phyloP scores from a whole-genome alignment of 2,329 filamentous ascomycete genomes.

The Penicillium psychrosexuale region DNA sequence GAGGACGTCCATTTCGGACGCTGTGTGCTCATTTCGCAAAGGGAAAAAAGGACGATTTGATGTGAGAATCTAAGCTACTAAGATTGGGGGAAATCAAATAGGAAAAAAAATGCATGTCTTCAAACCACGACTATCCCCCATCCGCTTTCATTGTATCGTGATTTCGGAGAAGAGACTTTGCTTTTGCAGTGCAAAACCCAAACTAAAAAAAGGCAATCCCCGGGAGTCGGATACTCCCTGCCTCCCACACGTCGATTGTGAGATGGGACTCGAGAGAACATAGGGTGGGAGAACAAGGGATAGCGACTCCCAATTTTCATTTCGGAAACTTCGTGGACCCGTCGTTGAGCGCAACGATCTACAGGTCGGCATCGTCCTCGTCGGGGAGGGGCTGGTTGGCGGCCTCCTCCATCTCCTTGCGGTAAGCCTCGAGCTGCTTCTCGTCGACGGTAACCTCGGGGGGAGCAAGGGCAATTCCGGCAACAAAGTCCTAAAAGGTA shows the following conservation, averaged over 20 bases:
- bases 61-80: constrained; percentile 30
- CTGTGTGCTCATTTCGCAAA: constrained; percentile 23
- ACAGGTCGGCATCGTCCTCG: constrained; percentile 74
- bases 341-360: constrained; percentile 26
- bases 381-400: constrained; percentile 82
- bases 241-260: background rate
- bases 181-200: constrained; percentile 19
- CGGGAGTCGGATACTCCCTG: constrained; percentile 7
- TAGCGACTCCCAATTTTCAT: constrained; percentile 12
- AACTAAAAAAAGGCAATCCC: constrained; percentile 13
- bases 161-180: constrained; percentile 29
- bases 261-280: constrained; percentile 5
- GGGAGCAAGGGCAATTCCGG: constrained; percentile 88
- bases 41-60: constrained; percentile 26
- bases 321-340: constrained; percentile 14
- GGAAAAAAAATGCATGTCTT: constrained; percentile 34
- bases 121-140: constrained; percentile 29
- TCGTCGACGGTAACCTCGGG: constrained; percentile 88
- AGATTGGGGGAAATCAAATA: constrained; percentile 22
- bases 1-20: constrained; percentile 22
- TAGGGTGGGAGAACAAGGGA: background rate
- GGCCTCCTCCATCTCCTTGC: constrained; percentile 82
- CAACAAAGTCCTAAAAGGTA: constrained; percentile 78
- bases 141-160: constrained; percentile 39
- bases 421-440: constrained; percentile 74